Percentiles rank a stretch among this genome's conserved stretches.
Conservation (phyloP, 140 eudicot genomes). For the Senecio squalidus region DNA sequence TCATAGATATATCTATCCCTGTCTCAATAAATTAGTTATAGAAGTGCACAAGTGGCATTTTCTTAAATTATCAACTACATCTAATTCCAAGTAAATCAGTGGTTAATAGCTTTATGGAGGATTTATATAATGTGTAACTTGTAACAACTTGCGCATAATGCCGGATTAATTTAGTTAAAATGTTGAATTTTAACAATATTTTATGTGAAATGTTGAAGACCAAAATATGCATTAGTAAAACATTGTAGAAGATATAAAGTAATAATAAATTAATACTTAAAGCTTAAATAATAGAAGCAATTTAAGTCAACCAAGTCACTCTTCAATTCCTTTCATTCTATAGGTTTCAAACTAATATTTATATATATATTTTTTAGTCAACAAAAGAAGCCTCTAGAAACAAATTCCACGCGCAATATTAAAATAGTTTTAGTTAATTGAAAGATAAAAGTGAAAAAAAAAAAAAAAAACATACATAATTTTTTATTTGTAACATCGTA, state of each 20-base stretch:
- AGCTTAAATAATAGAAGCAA: background rate
- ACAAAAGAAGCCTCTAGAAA: too few species aligned
- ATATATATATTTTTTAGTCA: too few species aligned
- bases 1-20: too few species aligned
- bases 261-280: background rate
- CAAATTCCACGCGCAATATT: too few species aligned
- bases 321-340: too few species aligned
- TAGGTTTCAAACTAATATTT: too few species aligned
- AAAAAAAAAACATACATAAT: too few species aligned
- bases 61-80: background rate
- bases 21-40: background rate
- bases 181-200: constrained; percentile 3
- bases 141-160: constrained; percentile 7
- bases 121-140: background rate
- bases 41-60: background rate
- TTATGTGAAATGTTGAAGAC: background rate
- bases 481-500: too few species aligned
- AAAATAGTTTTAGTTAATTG: too few species aligned
- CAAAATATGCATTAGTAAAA: constrained; percentile 1
- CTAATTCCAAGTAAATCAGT: background rate
- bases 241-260: constrained; percentile 3
- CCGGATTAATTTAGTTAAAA: background rate
- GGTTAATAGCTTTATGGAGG: background rate
- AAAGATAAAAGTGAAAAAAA: too few species aligned
- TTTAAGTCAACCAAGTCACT: too few species aligned